phyloP scores from a whole-genome alignment of 257 asterid genomes.

The Forsythia viridissima region DNA sequence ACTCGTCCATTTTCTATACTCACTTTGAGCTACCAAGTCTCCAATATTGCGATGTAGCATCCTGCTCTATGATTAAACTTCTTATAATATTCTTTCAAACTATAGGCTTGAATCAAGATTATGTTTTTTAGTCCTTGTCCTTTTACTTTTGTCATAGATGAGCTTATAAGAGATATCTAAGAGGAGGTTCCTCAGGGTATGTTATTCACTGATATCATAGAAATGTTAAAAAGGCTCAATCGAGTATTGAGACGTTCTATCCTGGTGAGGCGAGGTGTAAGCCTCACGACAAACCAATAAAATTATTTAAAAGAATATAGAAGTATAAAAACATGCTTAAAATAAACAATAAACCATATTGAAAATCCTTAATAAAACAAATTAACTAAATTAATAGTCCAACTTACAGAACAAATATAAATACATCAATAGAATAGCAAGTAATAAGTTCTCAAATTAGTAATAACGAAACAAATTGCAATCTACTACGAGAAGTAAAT shows the following conservation, averaged over 20 bases:
- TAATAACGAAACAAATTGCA: neutral
- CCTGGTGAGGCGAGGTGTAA: neutral
- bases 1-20: neutral
- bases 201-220: too few relatives aligned
- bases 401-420: neutral
- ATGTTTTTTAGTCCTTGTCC: neutral
- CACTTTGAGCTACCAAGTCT: neutral
- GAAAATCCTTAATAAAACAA: neutral
- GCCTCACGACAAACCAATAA: neutral
- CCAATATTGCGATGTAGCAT: neutral
- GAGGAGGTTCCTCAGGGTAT: neutral
- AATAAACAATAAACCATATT: neutral
- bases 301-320: neutral
- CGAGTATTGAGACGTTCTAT: neutral
- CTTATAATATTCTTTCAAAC: neutral
- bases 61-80: neutral
- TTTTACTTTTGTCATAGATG: neutral
- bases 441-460: neutral
- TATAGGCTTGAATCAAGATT: neutral
- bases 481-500: neutral
- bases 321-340: neutral
- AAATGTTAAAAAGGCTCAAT: neutral
- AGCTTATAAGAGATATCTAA: neutral
- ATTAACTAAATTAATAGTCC: neutral
- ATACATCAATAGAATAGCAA: neutral